Percentiles rank a stretch among this genome's conserved stretches.
These are phyloP conservation scores for Cryptococcus hybrid DNA, from an alignment of 1,284 basidiomycete genomes.

Conservation along the genomic window DNA sequence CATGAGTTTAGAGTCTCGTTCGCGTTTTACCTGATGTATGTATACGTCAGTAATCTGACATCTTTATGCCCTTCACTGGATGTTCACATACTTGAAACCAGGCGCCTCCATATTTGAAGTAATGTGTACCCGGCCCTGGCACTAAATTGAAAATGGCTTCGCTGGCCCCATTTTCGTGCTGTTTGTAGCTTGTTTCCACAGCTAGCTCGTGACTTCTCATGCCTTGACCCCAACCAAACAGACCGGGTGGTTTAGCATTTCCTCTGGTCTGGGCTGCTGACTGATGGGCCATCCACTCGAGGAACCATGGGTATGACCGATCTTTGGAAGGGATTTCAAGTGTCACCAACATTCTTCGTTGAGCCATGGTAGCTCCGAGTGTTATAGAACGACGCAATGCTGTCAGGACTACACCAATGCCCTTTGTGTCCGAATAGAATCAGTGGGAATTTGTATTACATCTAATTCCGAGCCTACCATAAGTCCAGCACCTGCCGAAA, in stretches of 20 bases:
- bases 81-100: constrained; percentile 73
- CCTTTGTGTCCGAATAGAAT: constrained; percentile 56
- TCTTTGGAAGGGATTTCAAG: constrained; percentile 98
- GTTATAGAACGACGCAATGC: constrained; percentile 68
- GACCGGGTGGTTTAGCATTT: constrained; percentile 11
- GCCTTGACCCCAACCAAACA: constrained; percentile 46
- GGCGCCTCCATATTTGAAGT: constrained; percentile 80
- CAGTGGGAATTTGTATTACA: constrained; percentile 1
- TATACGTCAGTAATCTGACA: not conserved
- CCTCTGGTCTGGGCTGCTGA: constrained; percentile 17
- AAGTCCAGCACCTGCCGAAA: constrained; percentile 92
- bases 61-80: not conserved
- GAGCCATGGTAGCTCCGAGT: constrained; percentile 70
- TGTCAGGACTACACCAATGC: constrained; percentile 77
- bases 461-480: constrained; percentile 62
- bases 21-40: constrained; percentile 73
- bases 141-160: constrained; percentile 88
- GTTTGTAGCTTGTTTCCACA: constrained; percentile 86
- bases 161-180: constrained; percentile 82
- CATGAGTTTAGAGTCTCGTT: constrained; percentile 88
- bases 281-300: constrained; percentile 83
- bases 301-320: constrained; percentile 92
- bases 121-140: constrained; percentile 93
- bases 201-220: constrained; percentile 85
- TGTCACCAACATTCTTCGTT: constrained; percentile 86